Base-by-base conservation (phyloP, 2,329 filamentous ascomycete genomes). In the Aspergillus clavatus region DNA sequence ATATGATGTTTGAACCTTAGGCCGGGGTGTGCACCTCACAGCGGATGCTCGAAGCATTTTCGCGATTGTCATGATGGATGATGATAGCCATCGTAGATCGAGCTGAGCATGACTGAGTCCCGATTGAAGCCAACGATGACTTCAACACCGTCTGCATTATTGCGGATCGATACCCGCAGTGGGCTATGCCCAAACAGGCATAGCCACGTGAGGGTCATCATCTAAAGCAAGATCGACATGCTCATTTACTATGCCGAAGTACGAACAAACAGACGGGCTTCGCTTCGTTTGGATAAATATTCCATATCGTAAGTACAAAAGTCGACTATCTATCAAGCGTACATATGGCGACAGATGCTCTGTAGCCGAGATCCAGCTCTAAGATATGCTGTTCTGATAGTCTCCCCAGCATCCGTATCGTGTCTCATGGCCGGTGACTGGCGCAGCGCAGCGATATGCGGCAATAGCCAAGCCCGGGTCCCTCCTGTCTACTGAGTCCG, bases 401-500 rank as follows among this genome's bases (percentile, higher is more conserved):
- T 10, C 14, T 45, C 27, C 23, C 31, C 31, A 10, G 19, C 5
- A 35, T 11, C 18, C 16, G 18, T 5, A 6, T 35, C 16, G 18
- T 8, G 31, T 21, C 11, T 11, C 18, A 18, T 11, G 31, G 31
- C 18, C 7, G 31, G 19, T 12, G 31, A 21, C 10, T 5, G 4
- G 10, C 31, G 7, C 8, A 24, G 3, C 16, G 29, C 12, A 29
- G 5, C 12, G n/a, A 31, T n/a, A 33, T 3, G 14, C 29, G 7
- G 18, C n/a, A n/a, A n/a, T n/a, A n/a, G n/a, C n/a, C n/a, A 16
- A 33, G 29, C 14, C 29, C 29, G 14, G 5, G 10, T 12, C 26
- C 7, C 67, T 66, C 82, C n/a, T n/a, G n/a, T n/a, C n/a, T n/a
- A 91, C 76, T 91, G 84, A 6, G 80, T 93, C 59, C 56, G 82